Evolutionary conservation across 225 moss, liverwort and hornwort genomes (phyloP).

Genomic region (Asterella californica): DNA sequence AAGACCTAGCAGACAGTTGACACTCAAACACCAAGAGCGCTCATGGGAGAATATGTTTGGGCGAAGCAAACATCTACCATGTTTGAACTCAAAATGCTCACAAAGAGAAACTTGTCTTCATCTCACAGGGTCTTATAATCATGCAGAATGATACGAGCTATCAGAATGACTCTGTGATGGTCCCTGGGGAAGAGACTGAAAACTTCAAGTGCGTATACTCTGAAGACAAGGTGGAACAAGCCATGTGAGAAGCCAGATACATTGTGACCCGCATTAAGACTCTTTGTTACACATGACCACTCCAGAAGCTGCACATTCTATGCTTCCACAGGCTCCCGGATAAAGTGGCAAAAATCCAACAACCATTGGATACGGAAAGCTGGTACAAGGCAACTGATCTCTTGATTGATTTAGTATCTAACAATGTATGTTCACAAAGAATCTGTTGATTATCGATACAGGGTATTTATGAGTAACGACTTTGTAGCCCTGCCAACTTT

Average conservation of each 20-base stretch:
- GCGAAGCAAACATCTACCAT: not conserved
- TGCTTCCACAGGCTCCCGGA: not conserved
- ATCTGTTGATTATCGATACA: not conserved
- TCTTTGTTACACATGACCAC: not conserved
- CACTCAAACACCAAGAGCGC: not conserved
- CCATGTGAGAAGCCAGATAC: not conserved
- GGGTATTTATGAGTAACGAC: not conserved
- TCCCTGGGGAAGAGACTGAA: not conserved
- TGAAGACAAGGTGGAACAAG: conserved; percentile 1
- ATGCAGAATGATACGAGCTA: not conserved
- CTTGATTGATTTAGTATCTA: not conserved
- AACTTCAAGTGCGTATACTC: not conserved
- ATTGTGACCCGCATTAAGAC: not conserved
- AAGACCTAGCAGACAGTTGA: not conserved
- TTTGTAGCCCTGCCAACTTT: not conserved
- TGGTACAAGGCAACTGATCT: not conserved
- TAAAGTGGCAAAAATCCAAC: not conserved
- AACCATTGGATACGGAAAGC: not conserved
- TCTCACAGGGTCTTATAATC: not conserved
- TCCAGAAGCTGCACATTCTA: conserved; percentile 3
- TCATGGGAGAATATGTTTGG: not conserved
- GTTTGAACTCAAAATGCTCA: not conserved
- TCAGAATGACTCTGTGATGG: not conserved
- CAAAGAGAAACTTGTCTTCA: not conserved
- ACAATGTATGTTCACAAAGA: conserved; percentile 9